These are phyloP conservation scores for Pisolithus tinctorius DNA, from an alignment of 768 basidiomycete species.

Conservation along the genomic window DNA sequence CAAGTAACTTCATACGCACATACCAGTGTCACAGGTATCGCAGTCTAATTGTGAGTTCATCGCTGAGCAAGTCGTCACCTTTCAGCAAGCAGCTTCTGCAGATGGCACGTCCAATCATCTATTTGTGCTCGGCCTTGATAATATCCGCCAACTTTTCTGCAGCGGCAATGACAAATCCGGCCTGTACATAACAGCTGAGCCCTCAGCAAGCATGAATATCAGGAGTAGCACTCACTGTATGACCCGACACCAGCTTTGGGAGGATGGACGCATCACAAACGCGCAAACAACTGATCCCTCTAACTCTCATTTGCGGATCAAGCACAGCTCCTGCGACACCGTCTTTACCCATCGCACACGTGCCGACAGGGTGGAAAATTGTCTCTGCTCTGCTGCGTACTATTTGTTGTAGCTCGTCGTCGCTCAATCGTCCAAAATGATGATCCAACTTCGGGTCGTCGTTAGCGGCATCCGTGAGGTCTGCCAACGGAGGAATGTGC, in stretches of 20 bases:
- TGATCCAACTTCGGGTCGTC: conserved; percentile 31
- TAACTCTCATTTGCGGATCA: conserved; percentile 36
- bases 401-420: conserved; percentile 28
- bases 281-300: conserved; percentile 36
- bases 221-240: conserved; percentile 31
- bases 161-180: conserved; percentile 24
- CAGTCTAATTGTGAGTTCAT: no score
- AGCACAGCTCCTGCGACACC: conserved; percentile 37
- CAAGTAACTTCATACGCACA: no score
- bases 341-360: conserved; percentile 31
- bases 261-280: conserved; percentile 43
- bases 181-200: conserved; percentile 7
- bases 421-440: conserved; percentile 25
- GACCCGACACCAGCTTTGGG: conserved; percentile 37
- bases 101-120: no score
- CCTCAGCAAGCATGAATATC: neutral
- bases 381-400: conserved; percentile 32
- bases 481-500: conserved; percentile 31
- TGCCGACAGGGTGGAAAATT: conserved; percentile 38
- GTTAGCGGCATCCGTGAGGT: conserved; percentile 28
- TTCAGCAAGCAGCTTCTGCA: no score
- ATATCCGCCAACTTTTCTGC: conserved; percentile 31
- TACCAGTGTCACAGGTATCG: no score
- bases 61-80: no score
- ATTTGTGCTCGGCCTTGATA: conserved; percentile 21